phyloP scores from a whole-genome alignment of 179 eudicot genomes.

The Camellia oleifera region DNA sequence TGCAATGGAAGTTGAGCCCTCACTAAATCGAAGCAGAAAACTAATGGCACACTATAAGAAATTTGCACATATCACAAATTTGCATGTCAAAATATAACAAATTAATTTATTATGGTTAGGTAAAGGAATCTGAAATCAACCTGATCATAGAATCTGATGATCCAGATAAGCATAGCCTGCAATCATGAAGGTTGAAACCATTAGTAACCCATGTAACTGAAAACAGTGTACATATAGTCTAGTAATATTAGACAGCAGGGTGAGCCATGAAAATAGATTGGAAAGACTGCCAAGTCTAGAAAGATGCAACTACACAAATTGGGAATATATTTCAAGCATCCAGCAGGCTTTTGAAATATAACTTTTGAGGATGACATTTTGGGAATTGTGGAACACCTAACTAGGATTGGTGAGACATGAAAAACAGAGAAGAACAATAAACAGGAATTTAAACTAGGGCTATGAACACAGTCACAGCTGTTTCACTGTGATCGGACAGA shows the following conservation, averaged over 20 bases:
- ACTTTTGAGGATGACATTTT: too few species aligned
- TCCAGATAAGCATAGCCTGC: slow-evolving; percentile 96
- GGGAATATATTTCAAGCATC: background rate
- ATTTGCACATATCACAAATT: slow-evolving; percentile 2
- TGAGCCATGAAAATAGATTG: background rate
- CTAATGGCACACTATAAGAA: background rate
- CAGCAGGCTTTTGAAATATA: background rate
- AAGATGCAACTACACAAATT: background rate
- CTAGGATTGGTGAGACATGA: too few species aligned
- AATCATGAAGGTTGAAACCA: slow-evolving; percentile 23
- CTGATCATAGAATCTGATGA: slow-evolving; percentile 99
- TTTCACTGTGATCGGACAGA: too few species aligned
- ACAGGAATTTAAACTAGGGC: too few species aligned
- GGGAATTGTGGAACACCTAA: too few species aligned
- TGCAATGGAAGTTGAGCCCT: slow-evolving; percentile 1
- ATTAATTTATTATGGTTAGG: background rate
- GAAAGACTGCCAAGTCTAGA: background rate
- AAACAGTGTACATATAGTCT: background rate
- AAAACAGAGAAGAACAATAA: background rate
- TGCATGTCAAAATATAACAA: background rate
- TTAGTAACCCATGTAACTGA: slow-evolving; percentile 10
- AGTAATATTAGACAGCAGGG: background rate
- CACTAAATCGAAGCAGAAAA: slow-evolving; percentile 9
- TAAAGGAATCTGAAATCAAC: slow-evolving; percentile 29
- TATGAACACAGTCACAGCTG: too few species aligned